Percentiles rank a stretch among this genome's conserved stretches.
Conservation (phyloP, 768 basidiomycete species). For the Kwoniella heveanensis region DNA sequence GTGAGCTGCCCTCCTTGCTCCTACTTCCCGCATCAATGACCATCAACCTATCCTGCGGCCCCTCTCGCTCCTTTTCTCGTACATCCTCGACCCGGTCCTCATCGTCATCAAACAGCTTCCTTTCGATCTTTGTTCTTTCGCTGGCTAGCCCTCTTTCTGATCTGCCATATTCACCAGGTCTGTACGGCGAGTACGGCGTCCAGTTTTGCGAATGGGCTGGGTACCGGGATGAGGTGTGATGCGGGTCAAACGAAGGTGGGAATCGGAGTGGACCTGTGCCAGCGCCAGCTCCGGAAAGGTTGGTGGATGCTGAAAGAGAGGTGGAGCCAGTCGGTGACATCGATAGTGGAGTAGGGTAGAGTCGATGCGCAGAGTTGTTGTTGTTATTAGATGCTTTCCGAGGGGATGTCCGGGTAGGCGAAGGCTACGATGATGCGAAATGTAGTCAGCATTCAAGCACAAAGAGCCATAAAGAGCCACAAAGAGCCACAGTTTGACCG, state of each 20-base stretch:
- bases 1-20: constrained; percentile 20
- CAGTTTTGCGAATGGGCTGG: constrained; percentile 21
- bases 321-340: constrained; percentile 30
- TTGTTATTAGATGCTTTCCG: constrained; percentile 14
- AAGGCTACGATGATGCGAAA: neutral
- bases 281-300: constrained; percentile 8
- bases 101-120: constrained; percentile 14
- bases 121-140: constrained; percentile 39
- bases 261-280: constrained; percentile 18
- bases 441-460: neutral
- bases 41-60: constrained; percentile 10
- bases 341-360: constrained; percentile 42
- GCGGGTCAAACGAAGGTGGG: constrained; percentile 35
- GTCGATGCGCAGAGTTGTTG: constrained; percentile 4
- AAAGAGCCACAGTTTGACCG: too few species aligned
- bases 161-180: constrained; percentile 46
- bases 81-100: constrained; percentile 10
- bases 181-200: constrained; percentile 45
- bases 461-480: neutral
- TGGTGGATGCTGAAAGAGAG: constrained; percentile 16
- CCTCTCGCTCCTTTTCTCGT: constrained; percentile 14
- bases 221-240: constrained; percentile 37
- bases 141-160: constrained; percentile 35
- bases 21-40: constrained; percentile 10
- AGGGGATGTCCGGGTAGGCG: constrained; percentile 24